phyloP scores from a whole-genome alignment of 2,329 filamentous ascomycete species.

The Juglanconis juglandina region DNA sequence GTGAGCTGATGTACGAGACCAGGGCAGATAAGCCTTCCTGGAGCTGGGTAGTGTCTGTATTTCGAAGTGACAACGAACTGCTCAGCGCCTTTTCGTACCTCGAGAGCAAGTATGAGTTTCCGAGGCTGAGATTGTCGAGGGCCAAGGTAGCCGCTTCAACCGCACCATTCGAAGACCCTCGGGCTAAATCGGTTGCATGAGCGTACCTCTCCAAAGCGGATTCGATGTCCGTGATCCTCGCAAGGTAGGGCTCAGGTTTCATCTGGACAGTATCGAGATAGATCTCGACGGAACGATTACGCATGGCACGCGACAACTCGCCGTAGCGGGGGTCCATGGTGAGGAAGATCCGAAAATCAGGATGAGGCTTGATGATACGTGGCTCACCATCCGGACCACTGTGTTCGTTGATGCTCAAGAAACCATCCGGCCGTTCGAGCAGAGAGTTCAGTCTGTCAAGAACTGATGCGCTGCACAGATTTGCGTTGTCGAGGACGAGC shows the following conservation, averaged over 20 bases:
- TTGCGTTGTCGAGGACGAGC: conserved; percentile 95
- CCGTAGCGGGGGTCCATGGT: conserved; percentile 91
- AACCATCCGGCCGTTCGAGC: conserved; percentile 78
- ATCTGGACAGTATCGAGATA: conserved; percentile 57
- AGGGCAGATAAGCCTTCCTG: conserved; percentile 16
- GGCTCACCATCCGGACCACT: conserved; percentile 78
- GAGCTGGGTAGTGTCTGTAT: not conserved
- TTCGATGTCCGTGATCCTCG: conserved; percentile 46
- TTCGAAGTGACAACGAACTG: conserved; percentile 10
- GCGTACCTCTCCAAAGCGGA: conserved; percentile 45
- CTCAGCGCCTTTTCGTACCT: conserved; percentile 10
- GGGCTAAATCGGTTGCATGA: conserved; percentile 18
- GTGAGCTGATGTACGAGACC: conserved; percentile 25
- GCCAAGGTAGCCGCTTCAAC: conserved; percentile 35
- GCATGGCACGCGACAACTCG: conserved; percentile 92
- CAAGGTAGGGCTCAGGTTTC: conserved; percentile 29
- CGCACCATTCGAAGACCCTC: conserved; percentile 24
- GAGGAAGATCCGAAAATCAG: conserved; percentile 86
- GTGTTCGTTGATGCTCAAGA: conserved; percentile 89
- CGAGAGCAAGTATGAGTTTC: conserved; percentile 33
- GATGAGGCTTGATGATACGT: conserved; percentile 75
- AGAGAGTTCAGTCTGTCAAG: conserved; percentile 92
- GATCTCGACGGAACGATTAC: conserved; percentile 90
- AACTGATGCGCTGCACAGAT: conserved; percentile 91
- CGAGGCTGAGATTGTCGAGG: conserved; percentile 46